Evolutionary conservation across 345 rosid genomes (phyloP).

Genomic region (Eucalyptus pauciflora): DNA sequence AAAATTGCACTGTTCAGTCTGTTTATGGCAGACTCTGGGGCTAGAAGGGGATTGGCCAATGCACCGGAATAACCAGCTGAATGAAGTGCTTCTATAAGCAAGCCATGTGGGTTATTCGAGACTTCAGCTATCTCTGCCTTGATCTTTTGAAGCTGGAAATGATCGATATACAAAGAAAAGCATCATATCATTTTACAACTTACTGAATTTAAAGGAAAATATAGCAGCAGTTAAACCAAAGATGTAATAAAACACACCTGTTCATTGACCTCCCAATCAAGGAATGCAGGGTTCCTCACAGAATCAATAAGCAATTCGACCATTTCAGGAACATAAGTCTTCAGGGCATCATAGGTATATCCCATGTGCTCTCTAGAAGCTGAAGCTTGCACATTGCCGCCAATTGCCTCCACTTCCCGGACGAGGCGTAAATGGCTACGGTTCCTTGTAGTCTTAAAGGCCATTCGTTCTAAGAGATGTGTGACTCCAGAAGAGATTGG

Average conservation of each 20-base stretch:
- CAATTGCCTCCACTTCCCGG: constrained; percentile 84
- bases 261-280: constrained; percentile 90
- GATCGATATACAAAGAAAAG: not conserved
- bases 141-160: constrained; percentile 54
- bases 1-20: constrained; percentile 39
- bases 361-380: constrained; percentile 85
- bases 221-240: not conserved
- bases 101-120: constrained; percentile 61
- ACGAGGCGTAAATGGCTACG: constrained; percentile 64
- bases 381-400: constrained; percentile 60
- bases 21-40: constrained; percentile 62
- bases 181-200: not conserved
- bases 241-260: constrained; percentile 22
- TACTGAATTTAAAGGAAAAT: not conserved
- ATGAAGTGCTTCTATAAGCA: constrained; percentile 80
- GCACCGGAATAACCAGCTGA: constrained; percentile 80
- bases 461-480: constrained; percentile 83
- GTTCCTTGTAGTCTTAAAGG: constrained; percentile 72
- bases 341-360: constrained; percentile 80
- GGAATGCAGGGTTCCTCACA: constrained; percentile 84
- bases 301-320: constrained; percentile 78
- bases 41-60: constrained; percentile 80
- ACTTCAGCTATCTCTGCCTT: constrained; percentile 56
- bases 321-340: constrained; percentile 85
- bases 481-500: constrained; percentile 53